Evolutionary conservation across 768 basidiomycete species (phyloP).

Genomic region (Leccinum olivaceopallidum): DNA sequence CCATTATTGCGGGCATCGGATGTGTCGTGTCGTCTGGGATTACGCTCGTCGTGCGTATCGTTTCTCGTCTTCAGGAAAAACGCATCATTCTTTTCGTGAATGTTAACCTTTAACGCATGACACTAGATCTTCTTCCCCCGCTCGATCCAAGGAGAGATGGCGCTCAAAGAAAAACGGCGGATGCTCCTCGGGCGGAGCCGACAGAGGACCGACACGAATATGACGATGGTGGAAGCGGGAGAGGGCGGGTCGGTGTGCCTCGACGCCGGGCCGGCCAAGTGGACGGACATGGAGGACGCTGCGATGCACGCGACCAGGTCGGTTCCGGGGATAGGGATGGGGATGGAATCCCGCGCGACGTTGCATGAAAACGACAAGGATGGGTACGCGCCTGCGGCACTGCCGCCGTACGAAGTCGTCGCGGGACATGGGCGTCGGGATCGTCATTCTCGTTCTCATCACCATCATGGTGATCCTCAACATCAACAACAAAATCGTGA

Average conservation of each 20-base stretch:
- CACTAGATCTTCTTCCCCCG: constrained; percentile 82
- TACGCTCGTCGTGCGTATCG: constrained; percentile 62
- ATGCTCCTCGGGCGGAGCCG: not conserved
- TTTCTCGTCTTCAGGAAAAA: not conserved
- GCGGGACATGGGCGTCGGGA: not conserved
- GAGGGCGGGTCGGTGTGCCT: not conserved
- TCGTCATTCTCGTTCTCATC: not conserved
- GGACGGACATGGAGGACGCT: not conserved
- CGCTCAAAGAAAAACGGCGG: constrained; percentile 46
- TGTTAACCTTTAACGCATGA: not conserved
- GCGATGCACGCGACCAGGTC: not conserved
- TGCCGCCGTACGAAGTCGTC: not conserved
- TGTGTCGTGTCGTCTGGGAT: constrained; percentile 67
- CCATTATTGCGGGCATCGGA: constrained; percentile 58
- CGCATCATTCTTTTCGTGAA: not conserved
- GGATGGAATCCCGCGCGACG: no score
- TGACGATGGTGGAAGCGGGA: not conserved
- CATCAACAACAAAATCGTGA: not conserved
- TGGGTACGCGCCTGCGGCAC: not conserved
- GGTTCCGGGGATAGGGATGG: not conserved
- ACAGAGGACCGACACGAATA: not conserved
- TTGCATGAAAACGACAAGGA: not conserved
- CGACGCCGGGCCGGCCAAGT: not conserved
- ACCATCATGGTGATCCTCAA: not conserved
- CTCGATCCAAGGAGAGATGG: constrained; percentile 66